These are phyloP conservation scores for Phytopythium vexans DNA, from an alignment of 352 stramenopile genomes.

Conservation along the genomic window DNA sequence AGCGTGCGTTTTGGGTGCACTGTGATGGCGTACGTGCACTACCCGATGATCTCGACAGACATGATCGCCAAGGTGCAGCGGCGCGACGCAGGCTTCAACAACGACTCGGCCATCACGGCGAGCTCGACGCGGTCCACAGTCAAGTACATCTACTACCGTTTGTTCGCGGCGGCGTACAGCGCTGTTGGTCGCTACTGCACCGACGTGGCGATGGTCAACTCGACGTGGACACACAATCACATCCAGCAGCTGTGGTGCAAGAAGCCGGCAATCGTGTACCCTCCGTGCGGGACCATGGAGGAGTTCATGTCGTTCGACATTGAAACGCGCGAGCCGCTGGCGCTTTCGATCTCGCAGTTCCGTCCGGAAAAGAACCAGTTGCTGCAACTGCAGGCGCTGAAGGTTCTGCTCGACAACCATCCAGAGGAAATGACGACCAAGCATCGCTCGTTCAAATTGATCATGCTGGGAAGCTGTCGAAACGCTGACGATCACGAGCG, in stretches of 20 bases:
- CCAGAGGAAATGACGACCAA: conserved; percentile 35
- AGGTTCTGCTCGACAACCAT: conserved; percentile 58
- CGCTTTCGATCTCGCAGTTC: conserved; percentile 98
- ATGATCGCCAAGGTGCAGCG: conserved; percentile 96
- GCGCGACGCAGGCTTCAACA: conserved; percentile 93
- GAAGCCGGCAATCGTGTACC: conserved; percentile 88
- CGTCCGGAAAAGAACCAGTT: conserved; percentile 98
- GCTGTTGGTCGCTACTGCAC: conserved; percentile 81
- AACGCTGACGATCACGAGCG: conserved; percentile 91
- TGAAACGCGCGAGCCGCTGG: conserved; percentile 55
- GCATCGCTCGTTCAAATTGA: conserved; percentile 80
- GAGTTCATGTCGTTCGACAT: conserved; percentile 71
- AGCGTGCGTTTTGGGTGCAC: conserved; percentile 77
- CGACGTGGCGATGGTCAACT: conserved; percentile 97
- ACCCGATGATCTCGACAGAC: conserved; percentile 99
- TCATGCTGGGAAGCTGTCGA: conserved; percentile 96
- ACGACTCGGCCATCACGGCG: conserved; percentile 77
- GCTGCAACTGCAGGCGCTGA: conserved; percentile 92
- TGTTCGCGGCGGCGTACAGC: conserved; percentile 93
- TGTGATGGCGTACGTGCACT: conserved; percentile 97
- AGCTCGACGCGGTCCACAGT: conserved; percentile 82
- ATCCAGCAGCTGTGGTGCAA: conserved; percentile 92
- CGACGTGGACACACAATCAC: conserved; percentile 96
- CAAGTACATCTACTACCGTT: conserved; percentile 95
- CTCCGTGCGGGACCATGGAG: conserved; percentile 92